phyloP scores from a whole-genome alignment of 805 yeast species.

The Cyberlindnera japonica region DNA sequence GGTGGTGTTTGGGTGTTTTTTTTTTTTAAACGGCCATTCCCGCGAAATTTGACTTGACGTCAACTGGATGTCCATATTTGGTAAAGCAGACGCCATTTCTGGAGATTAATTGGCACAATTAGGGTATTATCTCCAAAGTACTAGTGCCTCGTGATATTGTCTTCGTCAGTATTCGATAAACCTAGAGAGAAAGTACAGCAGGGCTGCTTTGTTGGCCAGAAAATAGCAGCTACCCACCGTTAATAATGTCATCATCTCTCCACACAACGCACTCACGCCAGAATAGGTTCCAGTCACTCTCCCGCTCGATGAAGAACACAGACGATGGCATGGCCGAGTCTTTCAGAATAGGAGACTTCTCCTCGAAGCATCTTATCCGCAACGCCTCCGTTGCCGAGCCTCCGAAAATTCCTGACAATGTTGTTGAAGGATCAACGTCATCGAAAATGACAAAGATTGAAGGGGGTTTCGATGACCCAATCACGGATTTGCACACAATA shows the following conservation, averaged over 20 bases:
- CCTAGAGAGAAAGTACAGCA: too few relatives aligned
- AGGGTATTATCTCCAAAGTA: too few relatives aligned
- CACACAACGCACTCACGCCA: conserved; percentile 13
- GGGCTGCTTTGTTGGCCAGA: background rate
- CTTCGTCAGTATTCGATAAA: too few relatives aligned
- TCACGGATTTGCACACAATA: background rate
- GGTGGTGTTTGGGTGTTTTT: too few relatives aligned
- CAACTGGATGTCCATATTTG: too few relatives aligned
- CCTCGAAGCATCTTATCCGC: conserved; percentile 27
- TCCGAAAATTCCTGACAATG: conserved; percentile 6
- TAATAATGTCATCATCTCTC: conserved; percentile 5
- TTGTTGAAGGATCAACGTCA: conserved; percentile 10
- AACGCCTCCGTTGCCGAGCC: conserved; percentile 13
- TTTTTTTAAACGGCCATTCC: too few relatives aligned
- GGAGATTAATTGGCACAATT: too few relatives aligned
- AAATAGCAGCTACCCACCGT: background rate
- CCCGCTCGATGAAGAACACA: conserved; percentile 2
- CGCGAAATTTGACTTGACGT: too few relatives aligned
- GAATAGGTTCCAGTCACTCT: conserved; percentile 17
- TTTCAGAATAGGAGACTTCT: conserved; percentile 29
- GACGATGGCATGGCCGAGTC: conserved; percentile 17
- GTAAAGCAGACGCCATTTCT: too few relatives aligned
- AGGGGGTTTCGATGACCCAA: conserved; percentile 25
- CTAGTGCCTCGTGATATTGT: too few relatives aligned
- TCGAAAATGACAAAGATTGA: conserved; percentile 21